Conservation (phyloP, 768 basidiomycete species). For the Lyophyllum shimeji region DNA sequence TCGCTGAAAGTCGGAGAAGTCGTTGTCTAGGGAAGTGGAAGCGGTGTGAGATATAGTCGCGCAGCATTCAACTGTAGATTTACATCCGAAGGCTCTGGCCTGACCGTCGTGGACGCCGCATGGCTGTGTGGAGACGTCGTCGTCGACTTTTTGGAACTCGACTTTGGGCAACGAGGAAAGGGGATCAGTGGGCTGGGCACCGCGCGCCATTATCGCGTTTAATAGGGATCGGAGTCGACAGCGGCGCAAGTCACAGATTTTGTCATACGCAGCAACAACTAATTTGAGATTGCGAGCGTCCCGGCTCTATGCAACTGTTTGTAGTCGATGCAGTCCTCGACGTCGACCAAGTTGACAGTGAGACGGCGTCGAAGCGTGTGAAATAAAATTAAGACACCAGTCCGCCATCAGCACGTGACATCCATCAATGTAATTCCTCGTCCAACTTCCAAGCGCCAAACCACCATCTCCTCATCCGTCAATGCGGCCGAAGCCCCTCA, state of each 20-base stretch:
- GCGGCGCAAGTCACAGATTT: neutral
- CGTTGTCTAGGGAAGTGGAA: conserved; percentile 37
- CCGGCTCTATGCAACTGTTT: too few relatives aligned
- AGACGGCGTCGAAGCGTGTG: neutral
- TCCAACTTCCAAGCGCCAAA: neutral
- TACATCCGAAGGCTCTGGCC: conserved; percentile 74
- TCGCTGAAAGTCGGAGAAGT: conserved; percentile 67
- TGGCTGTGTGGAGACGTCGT: conserved; percentile 59
- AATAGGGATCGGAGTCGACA: neutral
- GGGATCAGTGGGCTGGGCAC: conserved; percentile 14
- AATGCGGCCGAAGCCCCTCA: neutral
- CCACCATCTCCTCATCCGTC: neutral
- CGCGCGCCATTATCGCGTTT: conserved; percentile 17
- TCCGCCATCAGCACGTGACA: too few relatives aligned
- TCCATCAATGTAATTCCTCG: too few relatives aligned
- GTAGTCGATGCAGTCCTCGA: too few relatives aligned
- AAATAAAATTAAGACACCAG: neutral
- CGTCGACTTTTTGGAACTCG: conserved; percentile 65
- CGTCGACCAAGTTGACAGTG: too few relatives aligned
- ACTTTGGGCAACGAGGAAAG: conserved; percentile 54
- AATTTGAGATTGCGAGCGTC: neutral
- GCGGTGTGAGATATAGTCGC: conserved; percentile 1
- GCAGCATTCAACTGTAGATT: conserved; percentile 25
- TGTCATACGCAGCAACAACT: neutral
- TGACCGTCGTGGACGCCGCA: conserved; percentile 64